phyloP scores from a whole-genome alignment of 1,284 basidiomycete species.

The Marasmius fiardii region DNA sequence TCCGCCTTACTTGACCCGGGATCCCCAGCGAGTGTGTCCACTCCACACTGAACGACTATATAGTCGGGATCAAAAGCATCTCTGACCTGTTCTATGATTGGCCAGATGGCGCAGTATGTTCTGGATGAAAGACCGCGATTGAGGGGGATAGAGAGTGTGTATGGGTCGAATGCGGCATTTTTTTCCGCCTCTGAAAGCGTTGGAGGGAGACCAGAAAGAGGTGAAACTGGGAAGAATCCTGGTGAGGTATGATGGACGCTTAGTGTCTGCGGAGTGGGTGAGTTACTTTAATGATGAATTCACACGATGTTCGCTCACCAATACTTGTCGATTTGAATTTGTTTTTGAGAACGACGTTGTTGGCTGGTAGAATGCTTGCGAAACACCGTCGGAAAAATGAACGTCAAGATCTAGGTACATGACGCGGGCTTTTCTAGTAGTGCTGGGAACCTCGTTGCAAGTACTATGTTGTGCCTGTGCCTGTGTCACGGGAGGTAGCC shows the following conservation, averaged over 20 bases:
- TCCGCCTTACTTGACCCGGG: slow-evolving; percentile 47
- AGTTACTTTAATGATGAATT: neutral
- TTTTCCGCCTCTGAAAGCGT: slow-evolving; percentile 11
- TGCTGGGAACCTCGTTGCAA: neutral
- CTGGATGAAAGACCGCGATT: slow-evolving; percentile 56
- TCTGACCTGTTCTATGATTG: slow-evolving; percentile 56
- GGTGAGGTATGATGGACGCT: slow-evolving; percentile 82
- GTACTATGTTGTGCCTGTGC: neutral
- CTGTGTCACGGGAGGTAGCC: slow-evolving; percentile 18
- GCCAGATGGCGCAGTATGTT: slow-evolving; percentile 67
- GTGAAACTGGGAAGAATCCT: slow-evolving; percentile 79
- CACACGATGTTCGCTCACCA: slow-evolving; percentile 37
- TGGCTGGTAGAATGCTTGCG: slow-evolving; percentile 64
- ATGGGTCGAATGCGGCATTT: slow-evolving; percentile 52
- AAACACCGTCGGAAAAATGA: slow-evolving; percentile 89
- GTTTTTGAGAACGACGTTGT: slow-evolving; percentile 24
- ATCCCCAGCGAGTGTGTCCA: slow-evolving; percentile 84
- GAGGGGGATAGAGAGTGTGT: slow-evolving; percentile 76
- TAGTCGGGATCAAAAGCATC: slow-evolving; percentile 73
- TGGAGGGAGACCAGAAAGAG: slow-evolving; percentile 48
- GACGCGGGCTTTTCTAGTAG: slow-evolving; percentile 54
- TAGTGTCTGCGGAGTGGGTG: slow-evolving; percentile 49
- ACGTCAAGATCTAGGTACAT: slow-evolving; percentile 93
- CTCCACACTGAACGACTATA: slow-evolving; percentile 82
- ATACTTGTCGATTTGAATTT: slow-evolving; percentile 38